Conservation (phyloP, 2,329 filamentous ascomycete species). For the Fusarium coicis region DNA sequence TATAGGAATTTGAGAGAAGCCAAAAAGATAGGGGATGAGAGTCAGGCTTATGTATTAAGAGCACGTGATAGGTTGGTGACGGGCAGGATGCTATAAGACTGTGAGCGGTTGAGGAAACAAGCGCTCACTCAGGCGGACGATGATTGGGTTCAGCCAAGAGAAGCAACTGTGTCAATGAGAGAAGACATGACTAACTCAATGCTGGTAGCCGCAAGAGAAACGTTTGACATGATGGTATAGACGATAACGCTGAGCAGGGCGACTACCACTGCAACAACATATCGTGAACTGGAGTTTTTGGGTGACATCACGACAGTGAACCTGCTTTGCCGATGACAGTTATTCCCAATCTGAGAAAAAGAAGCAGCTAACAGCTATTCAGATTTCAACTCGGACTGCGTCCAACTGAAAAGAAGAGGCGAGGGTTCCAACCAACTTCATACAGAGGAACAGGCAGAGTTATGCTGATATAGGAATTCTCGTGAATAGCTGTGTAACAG, state of each 20-base stretch:
- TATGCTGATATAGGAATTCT: conserved; percentile 23
- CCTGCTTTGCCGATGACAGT: neutral
- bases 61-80: neutral
- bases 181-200: conserved; percentile 26
- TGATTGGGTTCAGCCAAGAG: neutral
- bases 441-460: neutral
- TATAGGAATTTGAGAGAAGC: neutral
- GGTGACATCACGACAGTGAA: conserved; percentile 24
- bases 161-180: neutral
- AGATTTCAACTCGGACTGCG: neutral
- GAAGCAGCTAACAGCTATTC: neutral
- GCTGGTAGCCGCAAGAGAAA: neutral
- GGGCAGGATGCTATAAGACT: neutral
- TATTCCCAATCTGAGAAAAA: neutral
- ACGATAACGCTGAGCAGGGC: conserved; percentile 37
- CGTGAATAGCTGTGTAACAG: conserved; percentile 24
- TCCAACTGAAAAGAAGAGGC: neutral
- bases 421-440: neutral
- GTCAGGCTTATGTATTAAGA: neutral
- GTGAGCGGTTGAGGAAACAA: neutral
- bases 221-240: conserved; percentile 11
- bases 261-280: conserved; percentile 34
- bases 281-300: conserved; percentile 6
- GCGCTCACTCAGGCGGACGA: neutral
- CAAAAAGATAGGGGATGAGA: neutral